A percentile compares a stretch with the other conserved stretches of the same genome.
These are phyloP conservation scores for Nothophoma quercina DNA, from an alignment of 2,329 filamentous ascomycete genomes.

Conservation along the genomic window DNA sequence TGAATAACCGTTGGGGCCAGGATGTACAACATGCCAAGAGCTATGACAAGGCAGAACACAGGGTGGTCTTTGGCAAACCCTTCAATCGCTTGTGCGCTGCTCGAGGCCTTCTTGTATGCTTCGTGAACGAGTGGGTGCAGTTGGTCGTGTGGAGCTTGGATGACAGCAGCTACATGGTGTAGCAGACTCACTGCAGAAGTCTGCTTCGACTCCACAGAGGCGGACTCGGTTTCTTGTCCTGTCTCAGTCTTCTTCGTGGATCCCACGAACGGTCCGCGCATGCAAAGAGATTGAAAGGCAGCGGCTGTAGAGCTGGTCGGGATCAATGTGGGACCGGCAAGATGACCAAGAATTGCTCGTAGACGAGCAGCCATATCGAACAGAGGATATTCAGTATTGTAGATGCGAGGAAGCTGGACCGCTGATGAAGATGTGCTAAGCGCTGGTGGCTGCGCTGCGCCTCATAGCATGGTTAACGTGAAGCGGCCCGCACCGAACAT, in stretches of 20 bases:
- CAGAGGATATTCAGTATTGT: not conserved
- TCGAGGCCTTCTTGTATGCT: slow-evolving; percentile 30
- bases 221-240: too few relatives aligned
- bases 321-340: too few relatives aligned
- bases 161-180: not conserved
- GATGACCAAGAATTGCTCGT: not conserved
- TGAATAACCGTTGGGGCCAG: slow-evolving; percentile 36
- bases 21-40: slow-evolving; percentile 36
- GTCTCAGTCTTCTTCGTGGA: too few relatives aligned
- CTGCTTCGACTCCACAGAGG: too few relatives aligned
- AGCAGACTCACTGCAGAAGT: not conserved
- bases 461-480: not conserved
- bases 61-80: slow-evolving; percentile 41
- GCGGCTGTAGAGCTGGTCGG: too few relatives aligned
- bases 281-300: too few relatives aligned
- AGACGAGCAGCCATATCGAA: not conserved
- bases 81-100: slow-evolving; percentile 25
- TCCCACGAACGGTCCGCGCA: too few relatives aligned
- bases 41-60: slow-evolving; percentile 34
- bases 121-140: slow-evolving; percentile 28
- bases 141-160: slow-evolving; percentile 11
- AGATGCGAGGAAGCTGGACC: not conserved
- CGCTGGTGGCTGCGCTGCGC: slow-evolving; percentile 6
- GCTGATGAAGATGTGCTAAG: not conserved
- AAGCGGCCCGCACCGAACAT: not conserved